Percentiles rank a stretch among this genome's conserved stretches.
phyloP scores from a whole-genome alignment of 2,329 filamentous ascomycete species.

The Graphilbum ipis-grandicollis region DNA sequence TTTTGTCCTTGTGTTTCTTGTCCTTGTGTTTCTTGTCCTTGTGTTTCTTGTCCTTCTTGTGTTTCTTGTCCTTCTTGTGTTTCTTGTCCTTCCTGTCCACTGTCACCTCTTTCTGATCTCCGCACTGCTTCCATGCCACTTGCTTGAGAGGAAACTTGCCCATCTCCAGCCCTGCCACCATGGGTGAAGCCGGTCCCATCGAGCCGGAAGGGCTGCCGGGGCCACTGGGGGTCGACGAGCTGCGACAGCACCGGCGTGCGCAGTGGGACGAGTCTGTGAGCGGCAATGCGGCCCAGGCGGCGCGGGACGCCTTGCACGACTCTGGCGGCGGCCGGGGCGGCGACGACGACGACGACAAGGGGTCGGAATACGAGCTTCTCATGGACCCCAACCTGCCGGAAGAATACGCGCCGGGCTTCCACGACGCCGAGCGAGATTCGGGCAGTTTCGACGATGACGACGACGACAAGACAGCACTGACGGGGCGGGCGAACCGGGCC shows the following conservation, averaged over 20 bases:
- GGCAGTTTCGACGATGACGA: slow-evolving; percentile 9
- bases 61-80: not conserved
- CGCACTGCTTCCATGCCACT: too few relatives aligned
- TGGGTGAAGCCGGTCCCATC: too few relatives aligned
- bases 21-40: not conserved
- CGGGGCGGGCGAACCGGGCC: not conserved
- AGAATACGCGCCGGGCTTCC: slow-evolving; percentile 18
- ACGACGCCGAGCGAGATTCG: slow-evolving; percentile 8
- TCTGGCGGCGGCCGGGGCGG: slow-evolving; percentile 11
- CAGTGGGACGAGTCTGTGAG: slow-evolving; percentile 23
- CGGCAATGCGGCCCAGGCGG: not conserved
- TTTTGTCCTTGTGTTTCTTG: not conserved
- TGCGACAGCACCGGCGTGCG: slow-evolving; percentile 19
- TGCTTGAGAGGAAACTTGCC: too few relatives aligned
- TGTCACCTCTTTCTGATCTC: too few relatives aligned
- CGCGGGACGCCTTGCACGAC: slow-evolving; percentile 11
- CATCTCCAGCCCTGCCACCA: too few relatives aligned
- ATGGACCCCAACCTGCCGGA: slow-evolving; percentile 33
- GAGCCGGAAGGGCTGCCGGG: not conserved
- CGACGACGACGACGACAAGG: slow-evolving; percentile 26
- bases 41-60: not conserved
- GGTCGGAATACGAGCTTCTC: slow-evolving; percentile 37
- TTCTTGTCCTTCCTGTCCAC: not conserved
- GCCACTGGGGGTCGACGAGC: slow-evolving; percentile 14
- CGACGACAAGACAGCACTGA: not conserved